Conservation (phyloP, 495 filamentous ascomycete genomes). For the Penicillium cataractarum region DNA sequence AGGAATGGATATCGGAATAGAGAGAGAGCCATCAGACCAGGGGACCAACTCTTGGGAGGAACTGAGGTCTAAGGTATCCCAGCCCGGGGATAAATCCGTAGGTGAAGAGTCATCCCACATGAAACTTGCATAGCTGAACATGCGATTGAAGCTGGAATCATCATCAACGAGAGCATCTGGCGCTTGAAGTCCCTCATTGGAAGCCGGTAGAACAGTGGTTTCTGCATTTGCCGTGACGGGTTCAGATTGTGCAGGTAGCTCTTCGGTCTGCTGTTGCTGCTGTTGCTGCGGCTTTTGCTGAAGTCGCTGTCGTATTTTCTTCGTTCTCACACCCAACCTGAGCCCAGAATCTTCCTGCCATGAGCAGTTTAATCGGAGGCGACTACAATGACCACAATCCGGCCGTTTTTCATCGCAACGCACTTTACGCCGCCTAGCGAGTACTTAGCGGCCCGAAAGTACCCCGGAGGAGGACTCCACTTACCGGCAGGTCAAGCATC, state of each 20-base stretch:
- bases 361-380: constrained; percentile 24
- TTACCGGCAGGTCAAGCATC: constrained; percentile 20
- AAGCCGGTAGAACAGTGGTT: neutral
- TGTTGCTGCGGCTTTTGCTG: neutral
- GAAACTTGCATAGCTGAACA: constrained; percentile 43
- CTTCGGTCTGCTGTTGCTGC: neutral
- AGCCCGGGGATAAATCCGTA: constrained; percentile 3
- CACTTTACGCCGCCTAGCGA: constrained; percentile 16
- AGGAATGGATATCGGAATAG: no score
- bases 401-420: constrained; percentile 44
- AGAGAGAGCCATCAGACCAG: constrained; percentile 10
- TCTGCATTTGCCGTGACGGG: neutral
- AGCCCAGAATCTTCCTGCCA: constrained; percentile 13
- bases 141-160: constrained; percentile 28
- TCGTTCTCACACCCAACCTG: constrained; percentile 7
- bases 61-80: constrained; percentile 8
- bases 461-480: neutral
- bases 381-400: constrained; percentile 41
- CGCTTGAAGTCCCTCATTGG: neutral
- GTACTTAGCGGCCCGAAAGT: neutral
- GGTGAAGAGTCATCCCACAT: constrained; percentile 37
- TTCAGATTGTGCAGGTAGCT: neutral
- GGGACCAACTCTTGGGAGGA: constrained; percentile 11
- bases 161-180: neutral
- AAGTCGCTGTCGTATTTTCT: constrained; percentile 13